Evolutionary conservation across 2,329 filamentous ascomycete species (phyloP).

Genomic region (Verticillium klebahnii): DNA sequence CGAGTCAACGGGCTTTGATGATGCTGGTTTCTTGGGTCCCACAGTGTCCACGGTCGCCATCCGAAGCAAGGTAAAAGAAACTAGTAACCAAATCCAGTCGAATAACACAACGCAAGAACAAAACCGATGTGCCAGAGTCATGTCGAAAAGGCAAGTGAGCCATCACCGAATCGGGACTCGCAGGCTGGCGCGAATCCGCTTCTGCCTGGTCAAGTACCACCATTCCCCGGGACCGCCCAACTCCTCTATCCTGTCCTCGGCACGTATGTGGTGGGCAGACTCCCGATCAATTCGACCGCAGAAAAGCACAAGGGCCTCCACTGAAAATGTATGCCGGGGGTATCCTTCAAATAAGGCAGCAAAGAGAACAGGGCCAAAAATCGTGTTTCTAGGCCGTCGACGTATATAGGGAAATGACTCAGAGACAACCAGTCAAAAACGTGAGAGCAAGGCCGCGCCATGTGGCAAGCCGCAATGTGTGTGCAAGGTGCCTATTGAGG

Average conservation of each 20-base stretch:
- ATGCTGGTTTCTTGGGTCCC: neutral
- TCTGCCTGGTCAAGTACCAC: constrained; percentile 10
- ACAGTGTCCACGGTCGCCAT: neutral
- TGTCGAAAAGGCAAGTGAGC: neutral
- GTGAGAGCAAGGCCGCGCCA: neutral
- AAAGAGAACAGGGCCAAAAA: neutral
- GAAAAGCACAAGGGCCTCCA: constrained; percentile 30
- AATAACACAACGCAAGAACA: neutral
- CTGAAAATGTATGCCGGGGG: constrained; percentile 27
- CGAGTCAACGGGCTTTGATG: neutral
- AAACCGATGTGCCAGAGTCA: neutral
- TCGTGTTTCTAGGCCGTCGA: neutral
- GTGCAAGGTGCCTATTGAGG: constrained; percentile 22
- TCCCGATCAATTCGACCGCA: constrained; percentile 19
- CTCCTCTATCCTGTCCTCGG: constrained; percentile 33
- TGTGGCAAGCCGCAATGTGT: neutral
- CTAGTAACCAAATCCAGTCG: neutral
- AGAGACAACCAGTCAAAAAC: neutral
- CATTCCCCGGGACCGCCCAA: constrained; percentile 17
- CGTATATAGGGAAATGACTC: neutral
- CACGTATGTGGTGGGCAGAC: constrained; percentile 27
- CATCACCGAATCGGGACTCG: neutral
- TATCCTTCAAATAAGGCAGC: constrained; percentile 19
- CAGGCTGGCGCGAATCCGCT: neutral
- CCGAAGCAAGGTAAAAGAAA: neutral